Evolutionary conservation across 176 grass and related monocot species (phyloP), one percentile per base, ranked within the genome.

Genomic region (Thalia dealbata): DNA sequence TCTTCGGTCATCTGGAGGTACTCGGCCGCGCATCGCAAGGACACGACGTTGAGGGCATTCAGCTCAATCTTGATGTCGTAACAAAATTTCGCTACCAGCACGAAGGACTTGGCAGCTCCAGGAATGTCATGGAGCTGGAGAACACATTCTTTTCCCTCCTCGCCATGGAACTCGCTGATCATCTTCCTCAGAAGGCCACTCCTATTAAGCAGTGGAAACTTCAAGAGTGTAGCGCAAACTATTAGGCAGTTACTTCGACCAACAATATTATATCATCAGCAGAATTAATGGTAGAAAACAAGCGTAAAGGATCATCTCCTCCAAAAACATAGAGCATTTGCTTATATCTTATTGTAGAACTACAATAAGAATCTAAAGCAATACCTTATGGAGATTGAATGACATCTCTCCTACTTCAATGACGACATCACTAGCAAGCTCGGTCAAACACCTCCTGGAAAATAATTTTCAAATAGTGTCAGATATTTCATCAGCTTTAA

Each of bases 351-450:
- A 38, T 19, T 21, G 18, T n/a, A 58, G 21, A 12, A 30, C 27
- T 13, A 30, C 3, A 32, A 63, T 63, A 27, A 29, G 28, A 6
- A 64, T 14, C 23, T 64, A 32, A 64, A n/a, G 3, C 14, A 64
- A 64, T 72, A 52, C 70, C 70, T 72, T 72, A 32, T 72, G 70
- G 26, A 72, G 70, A 29, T 72, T 22, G 70, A 72, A 72, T 14
- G 48, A 52, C 70, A 52, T 72, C 44, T 72, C 70, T 32, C 70
- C 70, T 72, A 72, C 48, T 52, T 72, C 45, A 10, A 72, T 52
- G 48, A 72, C 26, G 5, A 72, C 23, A 30, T 72, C 70, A 55
- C 70, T 72, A 19, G 70, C 24, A 72, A 72, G 70, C 14, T 72
- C 70, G 29, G 46, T 72, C 7, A 52, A 52, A 43, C 70, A 72